A percentile compares a stretch with the other conserved stretches of the same genome.
These are phyloP conservation scores for Neurospora africana DNA, from an alignment of 495 filamentous ascomycete species.

Conservation along the genomic window DNA sequence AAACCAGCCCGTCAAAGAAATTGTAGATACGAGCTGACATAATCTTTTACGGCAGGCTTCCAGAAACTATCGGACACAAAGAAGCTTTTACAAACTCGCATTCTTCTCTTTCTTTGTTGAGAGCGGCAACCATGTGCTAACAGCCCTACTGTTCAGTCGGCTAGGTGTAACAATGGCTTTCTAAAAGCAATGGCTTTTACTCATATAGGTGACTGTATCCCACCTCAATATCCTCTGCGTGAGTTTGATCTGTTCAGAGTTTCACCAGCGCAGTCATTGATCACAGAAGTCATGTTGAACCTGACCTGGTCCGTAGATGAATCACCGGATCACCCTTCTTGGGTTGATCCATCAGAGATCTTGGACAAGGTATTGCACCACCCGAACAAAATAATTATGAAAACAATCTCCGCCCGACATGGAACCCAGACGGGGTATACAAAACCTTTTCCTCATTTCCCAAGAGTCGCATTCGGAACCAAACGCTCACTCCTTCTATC, in stretches of 20 bases:
- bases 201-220: not conserved
- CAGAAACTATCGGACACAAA: not conserved
- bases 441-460: not conserved
- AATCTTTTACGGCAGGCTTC: not conserved
- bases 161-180: not conserved
- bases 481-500: not conserved
- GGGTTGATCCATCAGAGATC: not conserved
- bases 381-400: not conserved
- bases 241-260: not conserved
- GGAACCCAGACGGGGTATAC: not conserved
- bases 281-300: not conserved
- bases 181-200: not conserved
- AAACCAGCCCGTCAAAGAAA: not conserved
- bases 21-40: not conserved
- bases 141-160: not conserved
- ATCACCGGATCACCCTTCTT: not conserved
- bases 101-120: not conserved
- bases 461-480: not conserved
- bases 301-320: not conserved
- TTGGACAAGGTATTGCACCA: not conserved
- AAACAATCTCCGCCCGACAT: not conserved
- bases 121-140: not conserved
- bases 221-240: not conserved
- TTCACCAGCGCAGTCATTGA: not conserved
- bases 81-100: not conserved